A percentile compares a stretch with the other conserved stretches of the same genome.
These are phyloP conservation scores for Rhizopogon vinicolor DNA, from an alignment of 768 basidiomycete genomes.

Conservation along the genomic window DNA sequence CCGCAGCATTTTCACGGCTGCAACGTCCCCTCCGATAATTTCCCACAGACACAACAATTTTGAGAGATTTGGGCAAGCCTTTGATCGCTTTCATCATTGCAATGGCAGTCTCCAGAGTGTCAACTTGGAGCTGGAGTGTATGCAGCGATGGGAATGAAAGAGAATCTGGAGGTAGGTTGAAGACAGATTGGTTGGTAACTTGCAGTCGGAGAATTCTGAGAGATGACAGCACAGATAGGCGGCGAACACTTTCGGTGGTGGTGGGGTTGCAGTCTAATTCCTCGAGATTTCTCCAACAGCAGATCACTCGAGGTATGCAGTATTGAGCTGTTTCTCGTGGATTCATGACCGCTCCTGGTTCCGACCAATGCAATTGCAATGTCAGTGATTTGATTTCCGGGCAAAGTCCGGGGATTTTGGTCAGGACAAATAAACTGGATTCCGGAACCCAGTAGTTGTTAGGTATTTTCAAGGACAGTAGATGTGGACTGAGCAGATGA, in stretches of 20 bases:
- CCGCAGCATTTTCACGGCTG: neutral
- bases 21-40: neutral
- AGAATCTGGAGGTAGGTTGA: neutral
- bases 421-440: neutral
- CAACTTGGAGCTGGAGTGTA: neutral
- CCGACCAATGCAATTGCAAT: neutral
- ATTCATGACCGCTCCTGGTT: neutral
- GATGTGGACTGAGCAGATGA: neutral
- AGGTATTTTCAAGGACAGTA: neutral
- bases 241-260: neutral
- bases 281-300: neutral
- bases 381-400: neutral
- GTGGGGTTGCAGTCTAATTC: neutral
- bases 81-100: neutral
- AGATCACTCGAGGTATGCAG: neutral
- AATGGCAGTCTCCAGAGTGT: neutral
- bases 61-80: neutral
- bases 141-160: neutral
- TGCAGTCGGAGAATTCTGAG: neutral
- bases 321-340: neutral
- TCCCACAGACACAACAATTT: neutral
- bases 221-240: neutral
- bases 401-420: neutral
- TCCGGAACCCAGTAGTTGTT: neutral
- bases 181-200: neutral